These are phyloP conservation scores for Haematococcus lacustris DNA, from an alignment of 139 green algal species.

Conservation along the genomic window DNA sequence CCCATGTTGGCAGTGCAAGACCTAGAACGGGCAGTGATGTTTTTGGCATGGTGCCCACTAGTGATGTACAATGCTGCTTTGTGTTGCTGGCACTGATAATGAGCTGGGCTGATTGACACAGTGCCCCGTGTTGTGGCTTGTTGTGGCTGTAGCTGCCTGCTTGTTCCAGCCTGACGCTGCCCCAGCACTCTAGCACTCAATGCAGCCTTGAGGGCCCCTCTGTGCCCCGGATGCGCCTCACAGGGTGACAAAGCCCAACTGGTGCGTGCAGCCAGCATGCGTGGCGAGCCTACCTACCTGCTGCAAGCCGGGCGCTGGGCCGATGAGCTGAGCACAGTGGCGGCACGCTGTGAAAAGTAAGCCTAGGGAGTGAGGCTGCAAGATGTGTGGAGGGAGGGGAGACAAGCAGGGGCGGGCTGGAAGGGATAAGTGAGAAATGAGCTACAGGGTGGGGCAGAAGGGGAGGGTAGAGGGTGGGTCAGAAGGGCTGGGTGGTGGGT, in stretches of 20 bases:
- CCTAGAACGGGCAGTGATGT: no score
- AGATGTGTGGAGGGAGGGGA: neutral
- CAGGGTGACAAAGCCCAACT: neutral
- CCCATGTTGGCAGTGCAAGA: no score
- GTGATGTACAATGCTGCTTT: no score
- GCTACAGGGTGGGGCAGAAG: neutral
- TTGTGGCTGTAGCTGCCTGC: neutral
- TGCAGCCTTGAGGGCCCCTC: neutral
- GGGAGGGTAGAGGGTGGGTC: neutral
- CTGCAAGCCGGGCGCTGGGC: neutral
- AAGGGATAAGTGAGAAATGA: neutral
- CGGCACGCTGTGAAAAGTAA: neutral
- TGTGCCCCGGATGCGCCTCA: neutral
- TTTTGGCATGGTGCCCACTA: no score
- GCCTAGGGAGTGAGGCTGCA: neutral
- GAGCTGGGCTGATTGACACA: no score
- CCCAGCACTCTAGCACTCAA: neutral
- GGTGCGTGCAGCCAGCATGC: neutral
- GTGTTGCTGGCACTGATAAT: no score
- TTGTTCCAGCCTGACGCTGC: neutral
- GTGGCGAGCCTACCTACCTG: constrained; percentile 2
- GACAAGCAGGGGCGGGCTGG: neutral
- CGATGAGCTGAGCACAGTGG: neutral
- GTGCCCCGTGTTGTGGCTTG: neutral
- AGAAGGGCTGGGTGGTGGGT: neutral